Percentiles rank a stretch among this genome's conserved stretches.
These are phyloP conservation scores for Malassezia nana DNA, from an alignment of 1,284 basidiomycete genomes.

Conservation along the genomic window DNA sequence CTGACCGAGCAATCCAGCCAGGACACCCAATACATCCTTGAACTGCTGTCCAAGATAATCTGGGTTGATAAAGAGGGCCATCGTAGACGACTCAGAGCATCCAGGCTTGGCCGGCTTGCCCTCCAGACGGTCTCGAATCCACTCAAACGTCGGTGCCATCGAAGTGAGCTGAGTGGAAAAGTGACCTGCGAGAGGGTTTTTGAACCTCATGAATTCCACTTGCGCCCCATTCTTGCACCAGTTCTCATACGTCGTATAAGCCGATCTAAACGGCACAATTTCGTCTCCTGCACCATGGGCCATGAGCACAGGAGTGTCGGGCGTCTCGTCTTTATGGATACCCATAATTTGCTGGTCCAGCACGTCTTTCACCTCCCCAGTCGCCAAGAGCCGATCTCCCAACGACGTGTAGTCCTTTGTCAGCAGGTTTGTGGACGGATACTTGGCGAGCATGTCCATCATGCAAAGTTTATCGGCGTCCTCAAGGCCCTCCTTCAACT, in stretches of 20 bases:
- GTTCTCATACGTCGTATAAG: conserved; percentile 15
- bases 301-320: conserved; percentile 25
- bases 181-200: not conserved
- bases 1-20: not conserved
- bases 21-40: not conserved
- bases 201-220: conserved; percentile 22
- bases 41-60: not conserved
- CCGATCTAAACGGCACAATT: conserved; percentile 29
- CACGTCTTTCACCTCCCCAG: not conserved
- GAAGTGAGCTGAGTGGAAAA: not conserved
- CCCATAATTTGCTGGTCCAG: not conserved
- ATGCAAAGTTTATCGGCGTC: conserved; percentile 1
- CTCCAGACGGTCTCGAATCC: not conserved
- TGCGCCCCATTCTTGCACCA: conserved; percentile 33
- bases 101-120: not conserved
- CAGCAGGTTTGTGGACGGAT: not conserved
- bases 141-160: not conserved
- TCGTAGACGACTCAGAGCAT: not conserved
- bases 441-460: conserved; percentile 5
- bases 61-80: not conserved
- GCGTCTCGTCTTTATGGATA: not conserved
- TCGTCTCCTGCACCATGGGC: conserved; percentile 26
- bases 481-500: not conserved
- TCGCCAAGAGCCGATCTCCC: not conserved
- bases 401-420: not conserved